phyloP scores from a whole-genome alignment of 305 asterid species.

The Plantago lanceolata region DNA sequence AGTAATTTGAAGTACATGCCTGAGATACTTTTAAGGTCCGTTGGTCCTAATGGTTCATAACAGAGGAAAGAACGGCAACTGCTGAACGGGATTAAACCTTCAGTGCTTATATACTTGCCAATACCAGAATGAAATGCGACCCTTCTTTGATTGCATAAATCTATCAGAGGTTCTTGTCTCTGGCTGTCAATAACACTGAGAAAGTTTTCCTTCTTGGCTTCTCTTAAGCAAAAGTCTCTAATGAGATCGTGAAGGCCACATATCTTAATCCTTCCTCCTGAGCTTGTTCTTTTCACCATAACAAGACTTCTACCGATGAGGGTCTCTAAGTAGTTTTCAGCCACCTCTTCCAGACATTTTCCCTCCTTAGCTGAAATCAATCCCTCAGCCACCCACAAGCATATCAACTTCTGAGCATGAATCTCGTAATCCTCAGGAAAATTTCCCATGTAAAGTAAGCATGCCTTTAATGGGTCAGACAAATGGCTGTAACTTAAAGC shows the following conservation, averaged over 20 bases:
- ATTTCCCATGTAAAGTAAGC: conserved; percentile 21
- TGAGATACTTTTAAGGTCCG: neutral
- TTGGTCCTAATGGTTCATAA: conserved; percentile 10
- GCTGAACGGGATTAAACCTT: neutral
- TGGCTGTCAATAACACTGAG: conserved; percentile 11
- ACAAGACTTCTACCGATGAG: conserved; percentile 25
- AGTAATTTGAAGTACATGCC: conserved; percentile 22
- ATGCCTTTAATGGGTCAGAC: conserved; percentile 21
- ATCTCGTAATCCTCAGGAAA: conserved; percentile 26
- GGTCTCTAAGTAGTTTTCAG: conserved; percentile 22
- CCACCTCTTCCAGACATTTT: conserved; percentile 24
- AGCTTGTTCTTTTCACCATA: conserved; percentile 20
- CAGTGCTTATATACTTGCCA: neutral
- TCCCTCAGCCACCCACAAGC: conserved; percentile 30
- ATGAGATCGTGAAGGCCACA: conserved; percentile 28
- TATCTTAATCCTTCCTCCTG: conserved; percentile 23
- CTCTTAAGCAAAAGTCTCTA: conserved; percentile 27
- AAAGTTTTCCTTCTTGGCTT: conserved; percentile 21
- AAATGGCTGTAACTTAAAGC: conserved; percentile 26
- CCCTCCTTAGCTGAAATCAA: conserved; percentile 14
- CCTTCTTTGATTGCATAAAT: neutral
- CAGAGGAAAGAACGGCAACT: conserved; percentile 24
- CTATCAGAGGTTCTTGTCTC: neutral
- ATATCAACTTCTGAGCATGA: conserved; percentile 16
- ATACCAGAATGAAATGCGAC: too few species aligned